phyloP scores from a whole-genome alignment of 306 rosid genomes.

The Abrus precatorius region DNA sequence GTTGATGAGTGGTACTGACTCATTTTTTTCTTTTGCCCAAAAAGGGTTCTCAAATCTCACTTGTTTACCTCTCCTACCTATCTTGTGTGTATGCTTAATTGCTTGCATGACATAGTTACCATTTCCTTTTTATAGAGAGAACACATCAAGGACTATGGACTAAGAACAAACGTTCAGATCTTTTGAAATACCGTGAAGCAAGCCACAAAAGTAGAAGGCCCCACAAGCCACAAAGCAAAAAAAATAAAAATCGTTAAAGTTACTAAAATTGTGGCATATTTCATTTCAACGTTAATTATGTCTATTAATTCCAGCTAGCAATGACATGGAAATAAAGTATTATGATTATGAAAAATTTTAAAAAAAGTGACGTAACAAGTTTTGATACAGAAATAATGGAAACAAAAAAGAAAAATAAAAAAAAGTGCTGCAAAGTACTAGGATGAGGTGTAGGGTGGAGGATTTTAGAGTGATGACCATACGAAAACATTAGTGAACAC shows the following conservation, averaged over 20 bases:
- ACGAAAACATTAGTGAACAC: slow-evolving; percentile 40
- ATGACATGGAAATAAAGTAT: background rate
- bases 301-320: background rate
- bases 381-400: background rate
- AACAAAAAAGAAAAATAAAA: background rate
- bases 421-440: background rate
- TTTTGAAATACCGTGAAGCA: background rate
- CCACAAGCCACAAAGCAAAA: slow-evolving; percentile 2
- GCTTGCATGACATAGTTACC: background rate
- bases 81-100: background rate
- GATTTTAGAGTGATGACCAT: slow-evolving; percentile 37
- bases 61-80: background rate
- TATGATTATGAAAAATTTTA: background rate
- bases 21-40: slow-evolving; percentile 19
- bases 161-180: slow-evolving; percentile 2
- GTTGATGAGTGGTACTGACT: slow-evolving; percentile 23
- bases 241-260: background rate
- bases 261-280: background rate
- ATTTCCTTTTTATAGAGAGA: slow-evolving; percentile 36
- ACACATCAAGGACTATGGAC: background rate
- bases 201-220: slow-evolving; percentile 20
- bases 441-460: slow-evolving; percentile 31
- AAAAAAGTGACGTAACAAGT: slow-evolving; percentile 10
- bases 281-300: background rate
- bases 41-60: slow-evolving; percentile 5